phyloP scores from a whole-genome alignment of 139 green algal genomes.

The Chlamydomonas eustigma region DNA sequence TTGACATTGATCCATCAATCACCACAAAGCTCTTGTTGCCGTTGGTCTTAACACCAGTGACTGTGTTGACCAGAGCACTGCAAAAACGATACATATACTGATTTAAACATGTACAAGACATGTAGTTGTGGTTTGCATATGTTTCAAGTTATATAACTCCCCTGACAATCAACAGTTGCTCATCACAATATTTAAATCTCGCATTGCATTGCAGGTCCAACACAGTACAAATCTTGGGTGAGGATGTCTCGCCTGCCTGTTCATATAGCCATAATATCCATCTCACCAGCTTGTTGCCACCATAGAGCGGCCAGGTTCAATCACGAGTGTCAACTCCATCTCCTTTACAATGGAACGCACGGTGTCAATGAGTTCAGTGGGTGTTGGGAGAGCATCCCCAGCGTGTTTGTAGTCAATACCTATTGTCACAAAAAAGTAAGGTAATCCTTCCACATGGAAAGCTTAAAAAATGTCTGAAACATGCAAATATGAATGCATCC shows the following conservation, averaged over 20 bases:
- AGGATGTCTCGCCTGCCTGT: too few relatives aligned
- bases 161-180: too few relatives aligned
- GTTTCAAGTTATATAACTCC: too few relatives aligned
- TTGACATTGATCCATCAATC: constrained; percentile 92
- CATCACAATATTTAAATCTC: too few relatives aligned
- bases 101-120: too few relatives aligned
- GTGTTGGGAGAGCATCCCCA: constrained; percentile 64
- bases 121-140: too few relatives aligned
- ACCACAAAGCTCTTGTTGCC: constrained; percentile 97
- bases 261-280: too few relatives aligned
- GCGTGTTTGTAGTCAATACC: constrained; percentile 17
- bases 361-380: constrained; percentile 91
- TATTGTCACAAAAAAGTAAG: neutral
- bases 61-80: constrained; percentile 81
- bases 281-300: constrained; percentile 63
- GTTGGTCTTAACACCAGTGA: constrained; percentile 93
- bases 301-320: constrained; percentile 93
- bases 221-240: too few relatives aligned
- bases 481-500: neutral
- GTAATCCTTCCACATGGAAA: neutral
- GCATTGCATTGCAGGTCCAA: too few relatives aligned
- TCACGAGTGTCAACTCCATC: constrained; percentile 85
- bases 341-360: constrained; percentile 70
- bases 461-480: neutral
- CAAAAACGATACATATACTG: too few relatives aligned